Percentiles rank a stretch among this genome's conserved stretches.
Conservation (phyloP, 129 eudicot genomes). For the Lactuca saligna region DNA sequence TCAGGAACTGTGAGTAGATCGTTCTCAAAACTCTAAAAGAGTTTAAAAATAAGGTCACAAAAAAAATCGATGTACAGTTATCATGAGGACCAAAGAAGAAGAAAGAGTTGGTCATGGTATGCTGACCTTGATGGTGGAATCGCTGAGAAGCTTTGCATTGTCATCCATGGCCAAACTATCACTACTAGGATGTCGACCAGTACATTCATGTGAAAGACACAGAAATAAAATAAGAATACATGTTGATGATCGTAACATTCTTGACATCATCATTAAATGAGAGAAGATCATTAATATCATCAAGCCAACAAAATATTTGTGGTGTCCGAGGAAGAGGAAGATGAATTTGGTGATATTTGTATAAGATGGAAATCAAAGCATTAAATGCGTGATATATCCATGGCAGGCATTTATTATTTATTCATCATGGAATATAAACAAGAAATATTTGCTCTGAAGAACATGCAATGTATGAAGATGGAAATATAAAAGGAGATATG, state of each 20-base stretch:
- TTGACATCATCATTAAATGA: constrained; percentile 32
- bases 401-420: neutral
- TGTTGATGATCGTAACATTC: constrained; percentile 42
- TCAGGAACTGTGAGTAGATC: constrained; percentile 14
- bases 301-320: constrained; percentile 17
- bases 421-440: constrained; percentile 13
- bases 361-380: constrained; percentile 32
- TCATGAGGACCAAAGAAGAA: constrained; percentile 6
- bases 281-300: constrained; percentile 13
- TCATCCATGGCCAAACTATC: constrained; percentile 13
- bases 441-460: constrained; percentile 32
- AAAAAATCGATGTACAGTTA: neutral
- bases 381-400: constrained; percentile 40
- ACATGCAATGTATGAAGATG: constrained; percentile 53
- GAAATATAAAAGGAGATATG: constrained; percentile 45
- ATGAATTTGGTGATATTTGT: constrained; percentile 29
- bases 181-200: constrained; percentile 43
- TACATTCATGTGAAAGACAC: constrained; percentile 35
- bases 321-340: constrained; percentile 21
- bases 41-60: neutral
- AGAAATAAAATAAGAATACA: constrained; percentile 38
- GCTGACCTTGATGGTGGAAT: constrained; percentile 38
- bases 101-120: neutral
- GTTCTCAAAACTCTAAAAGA: constrained; percentile 26
- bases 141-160: constrained; percentile 28